Evolutionary conservation across 768 basidiomycete genomes (phyloP).

Genomic region (Podaxis carcinomalis): DNA sequence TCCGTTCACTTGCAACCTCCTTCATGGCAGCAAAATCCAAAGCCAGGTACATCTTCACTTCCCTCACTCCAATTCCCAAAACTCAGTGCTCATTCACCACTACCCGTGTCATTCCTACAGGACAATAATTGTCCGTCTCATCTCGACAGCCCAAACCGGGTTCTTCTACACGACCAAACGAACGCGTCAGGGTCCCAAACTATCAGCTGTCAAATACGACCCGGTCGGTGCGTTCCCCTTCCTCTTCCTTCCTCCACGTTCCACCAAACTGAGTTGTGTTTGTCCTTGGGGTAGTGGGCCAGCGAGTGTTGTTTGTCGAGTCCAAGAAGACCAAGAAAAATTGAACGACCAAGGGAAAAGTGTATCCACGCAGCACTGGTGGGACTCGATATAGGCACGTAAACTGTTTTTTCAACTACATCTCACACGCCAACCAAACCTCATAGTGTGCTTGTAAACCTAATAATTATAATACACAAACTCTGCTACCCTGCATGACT

Average conservation of each 20-base stretch:
- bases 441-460: too few species aligned
- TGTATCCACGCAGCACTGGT: neutral
- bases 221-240: constrained; percentile 58
- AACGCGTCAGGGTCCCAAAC: constrained; percentile 65
- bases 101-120: constrained; percentile 30
- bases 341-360: constrained; percentile 2
- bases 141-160: constrained; percentile 90
- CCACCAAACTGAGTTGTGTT: neutral
- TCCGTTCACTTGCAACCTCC: neutral
- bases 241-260: neutral
- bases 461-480: too few species aligned
- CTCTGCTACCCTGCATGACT: too few species aligned
- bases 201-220: constrained; percentile 92
- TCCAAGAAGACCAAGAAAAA: constrained; percentile 68
- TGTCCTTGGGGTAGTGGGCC: constrained; percentile 43
- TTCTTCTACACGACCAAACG: constrained; percentile 87
- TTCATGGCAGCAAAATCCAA: constrained; percentile 63
- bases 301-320: constrained; percentile 75
- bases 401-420: too few species aligned
- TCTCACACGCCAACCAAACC: too few species aligned
- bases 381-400: neutral
- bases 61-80: neutral
- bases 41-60: constrained; percentile 40
- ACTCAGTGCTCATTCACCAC: neutral
- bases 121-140: constrained; percentile 80